Base-by-base conservation (phyloP, 2,329 filamentous ascomycete species). In the Fusarium albosuccineum region DNA sequence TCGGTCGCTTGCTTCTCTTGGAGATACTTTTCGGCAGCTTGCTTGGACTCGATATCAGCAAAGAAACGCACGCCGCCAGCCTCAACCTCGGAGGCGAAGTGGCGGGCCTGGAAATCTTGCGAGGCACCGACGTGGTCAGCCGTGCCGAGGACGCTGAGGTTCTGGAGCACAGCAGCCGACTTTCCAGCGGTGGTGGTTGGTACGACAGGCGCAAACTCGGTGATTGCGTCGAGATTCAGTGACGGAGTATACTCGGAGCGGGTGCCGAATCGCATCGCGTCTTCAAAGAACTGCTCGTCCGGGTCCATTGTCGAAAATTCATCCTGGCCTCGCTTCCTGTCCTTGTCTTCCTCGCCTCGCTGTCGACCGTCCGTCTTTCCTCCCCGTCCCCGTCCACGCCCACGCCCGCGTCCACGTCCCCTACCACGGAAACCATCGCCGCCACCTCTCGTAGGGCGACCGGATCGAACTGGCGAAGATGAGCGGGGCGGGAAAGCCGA, bases 81-180 rank as follows among this genome's bases (percentile, higher is more conserved):
- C 60, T 73, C 67, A 5, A 77, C 70, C 54, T 78, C 76, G 42
- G 71, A 71, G 10, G 75, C 79, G 55, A 75, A 73, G 66, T 73
- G 68, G 13, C 70, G 66, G n/a, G 74, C 60, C 59, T 76, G 73
- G 60, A 78, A 67, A 5, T 66, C 60, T 62, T 74, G 70, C 46
- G 75, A 72, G 40, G 70, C 62, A 55, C 76, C 77, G 40, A 80
- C 70, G 37, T 71, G 73, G 39, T 80, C 79, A 9, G 75, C 76
- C n/a, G 74, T 73, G 40, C 74, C 78, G 16, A 82, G 70, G 7
- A 75, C 67, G 45, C 75, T 76, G 50, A 82, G 75, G 53, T 74
- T 80, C 60, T 76, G 70, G 58, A 81, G 60, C 36, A 81, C 76
- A 14, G 76, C 71, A 7, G 79, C 77, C 41, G 68, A 64, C 14